Percentiles rank a stretch among this genome's conserved stretches.
Evolutionary conservation across 352 stramenopile species (phyloP).

Genomic region (Elongisporangium undulatum): DNA sequence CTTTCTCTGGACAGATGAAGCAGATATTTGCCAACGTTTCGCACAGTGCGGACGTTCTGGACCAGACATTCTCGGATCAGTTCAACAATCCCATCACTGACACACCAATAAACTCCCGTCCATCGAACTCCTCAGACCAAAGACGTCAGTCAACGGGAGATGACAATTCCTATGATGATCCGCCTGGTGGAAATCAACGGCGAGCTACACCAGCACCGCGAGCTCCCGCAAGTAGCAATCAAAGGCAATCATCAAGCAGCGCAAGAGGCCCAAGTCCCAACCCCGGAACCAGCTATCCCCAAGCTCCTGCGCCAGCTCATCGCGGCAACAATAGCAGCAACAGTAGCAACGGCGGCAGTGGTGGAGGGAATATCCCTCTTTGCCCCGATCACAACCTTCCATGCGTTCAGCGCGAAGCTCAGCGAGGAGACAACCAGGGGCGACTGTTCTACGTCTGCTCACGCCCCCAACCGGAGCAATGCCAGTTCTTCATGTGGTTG

Average conservation of each 20-base stretch:
- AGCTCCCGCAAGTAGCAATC: background rate
- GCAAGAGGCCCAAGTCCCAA: background rate
- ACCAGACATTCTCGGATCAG: conserved; percentile 89
- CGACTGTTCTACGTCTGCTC: conserved; percentile 90
- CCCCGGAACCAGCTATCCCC: no score
- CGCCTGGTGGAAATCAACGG: background rate
- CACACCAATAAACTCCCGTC: conserved; percentile 8
- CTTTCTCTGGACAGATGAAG: conserved; percentile 49
- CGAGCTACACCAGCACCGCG: background rate
- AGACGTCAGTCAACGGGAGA: background rate
- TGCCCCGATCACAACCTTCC: conserved; percentile 45
- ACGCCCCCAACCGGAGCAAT: conserved; percentile 80
- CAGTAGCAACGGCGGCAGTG: no score
- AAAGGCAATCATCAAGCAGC: background rate
- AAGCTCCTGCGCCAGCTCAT: conserved; percentile 3
- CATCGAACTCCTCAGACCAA: conserved; percentile 23
- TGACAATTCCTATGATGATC: background rate
- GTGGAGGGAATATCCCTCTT: conserved; percentile 11
- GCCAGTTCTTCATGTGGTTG: conserved; percentile 92
- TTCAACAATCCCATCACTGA: conserved; percentile 52
- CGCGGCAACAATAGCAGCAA: background rate
- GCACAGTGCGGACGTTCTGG: conserved; percentile 82
- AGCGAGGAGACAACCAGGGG: conserved; percentile 84
- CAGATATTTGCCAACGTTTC: conserved; percentile 67
- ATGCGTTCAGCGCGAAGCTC: conserved; percentile 51